Evolutionary conservation across 441 rosid genomes (phyloP), one percentile per base, ranked within the genome.

Genomic region (Brassica balearica): DNA sequence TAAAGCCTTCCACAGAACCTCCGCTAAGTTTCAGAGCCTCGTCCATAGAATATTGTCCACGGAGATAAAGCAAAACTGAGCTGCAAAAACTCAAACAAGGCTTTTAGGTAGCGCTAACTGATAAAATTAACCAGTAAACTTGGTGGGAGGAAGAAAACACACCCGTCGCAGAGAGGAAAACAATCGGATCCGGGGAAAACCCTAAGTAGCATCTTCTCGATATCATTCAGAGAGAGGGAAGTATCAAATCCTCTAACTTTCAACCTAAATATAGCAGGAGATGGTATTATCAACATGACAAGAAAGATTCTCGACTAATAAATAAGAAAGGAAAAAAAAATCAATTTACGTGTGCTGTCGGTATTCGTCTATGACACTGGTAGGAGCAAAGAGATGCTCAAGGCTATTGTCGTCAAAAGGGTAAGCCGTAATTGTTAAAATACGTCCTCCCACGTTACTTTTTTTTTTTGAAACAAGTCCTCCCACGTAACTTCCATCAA

Each of bases 141-240:
- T 48, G 48, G 48, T 48, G 56, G 56, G 56, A n/a, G 8, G 56
- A 48, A n/a, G 56, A n/a, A 48, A 48, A 48, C 55, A 48, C 56
- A 48, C 56, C 56, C 56, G 7, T 48, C 2, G 2, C 5, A 3
- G 56, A n/a, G 1, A 48, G 7, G 1, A 3, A 36, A 8, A 36
- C 8, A 2, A 36, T 10, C 43, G 43, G 43, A 36, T 9, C 8
- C 43, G 8, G 43, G 43, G 8, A 36, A 36, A 9, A 8, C 8
- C 43, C 8, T 10, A 36, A 36, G 43, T 36, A 36, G 43, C 43
- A 36, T 36, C 43, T 36, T 8, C 0, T 36, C 43, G 27, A 23
- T 23, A 23, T 23, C 27, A 23, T 23, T 23, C 27, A 23, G 19
- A 19, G 19, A 19, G 19, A 23, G 4, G 27, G 27, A 23, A 23